Evolutionary conservation across 176 grass and related monocot genomes (phyloP), one percentile per base, ranked within the genome.

Genomic region (Oryza nivara): DNA sequence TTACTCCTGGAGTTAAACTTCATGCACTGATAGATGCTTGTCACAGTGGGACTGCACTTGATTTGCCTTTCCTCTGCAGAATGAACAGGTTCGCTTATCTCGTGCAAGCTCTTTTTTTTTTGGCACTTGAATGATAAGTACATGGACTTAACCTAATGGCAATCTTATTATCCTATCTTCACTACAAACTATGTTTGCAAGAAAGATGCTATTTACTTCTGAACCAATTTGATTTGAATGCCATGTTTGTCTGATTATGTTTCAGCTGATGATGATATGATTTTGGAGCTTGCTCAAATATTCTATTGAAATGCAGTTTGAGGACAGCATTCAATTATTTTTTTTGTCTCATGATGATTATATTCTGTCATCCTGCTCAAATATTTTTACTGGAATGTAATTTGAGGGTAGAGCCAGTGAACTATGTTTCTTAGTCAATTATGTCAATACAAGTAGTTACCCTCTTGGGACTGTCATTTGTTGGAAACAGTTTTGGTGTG

Each of bases 1-100:
- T 99, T 80, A 91, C 91, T 77, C 84, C 46, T 45, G 96, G 96
- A 58, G 93, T 94, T 70, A 96, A 87, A 78, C 96, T 99, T 90
- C 96, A 99, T 77, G 93, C 96, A 48, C 88, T 99, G 22, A 94
- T 99, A 67, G 96, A 99, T 86, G 90, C 96, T 65, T 99, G 96
- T 83, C 96, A 99, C 68, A 99, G 96, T 77, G 96, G 96, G 58
- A 99, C 96, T 35, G 86, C 92, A 20, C 93, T 99, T 75, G 96
- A 99, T 92, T 83, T 99, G 68, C 91, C 93, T 47, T 99, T 89
- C 70, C 89, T 96, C 45, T 99, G 96, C 90, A 91, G 93, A 83
- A 99, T 99, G 96, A 32, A 92, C 71, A 88, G 91, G 96, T 95
- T 75, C 63, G 10, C 40, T 87, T 75, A 32, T 70, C 44, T 82